Evolutionary conservation across 441 rosid genomes (phyloP).

Genomic region (Biscutella laevigata): DNA sequence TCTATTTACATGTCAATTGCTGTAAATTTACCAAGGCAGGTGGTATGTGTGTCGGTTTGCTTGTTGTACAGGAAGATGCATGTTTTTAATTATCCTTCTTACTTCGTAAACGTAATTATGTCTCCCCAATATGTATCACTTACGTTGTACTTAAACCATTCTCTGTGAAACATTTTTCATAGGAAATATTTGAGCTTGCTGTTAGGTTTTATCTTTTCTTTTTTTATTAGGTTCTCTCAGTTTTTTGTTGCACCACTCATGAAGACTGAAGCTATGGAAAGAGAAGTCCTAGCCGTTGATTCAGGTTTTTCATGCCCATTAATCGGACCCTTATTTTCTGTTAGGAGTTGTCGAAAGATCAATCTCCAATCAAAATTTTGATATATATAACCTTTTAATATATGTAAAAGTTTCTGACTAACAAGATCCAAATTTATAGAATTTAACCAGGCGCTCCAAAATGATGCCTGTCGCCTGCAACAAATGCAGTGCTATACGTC

Average conservation of each 20-base stretch:
- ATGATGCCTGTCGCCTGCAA: constrained; percentile 84
- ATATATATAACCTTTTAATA: not conserved
- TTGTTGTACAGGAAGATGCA: not conserved
- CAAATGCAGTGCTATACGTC: constrained; percentile 91
- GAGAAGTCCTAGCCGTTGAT: constrained; percentile 94
- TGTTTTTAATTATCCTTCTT: not conserved
- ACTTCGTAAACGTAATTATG: not conserved
- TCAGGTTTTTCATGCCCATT: constrained; percentile 48
- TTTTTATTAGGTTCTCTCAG: constrained; percentile 78
- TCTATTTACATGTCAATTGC: not conserved
- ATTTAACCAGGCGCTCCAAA: constrained; percentile 92
- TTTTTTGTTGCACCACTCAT: constrained; percentile 93
- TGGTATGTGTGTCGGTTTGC: not conserved
- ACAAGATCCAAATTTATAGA: constrained; percentile 35
- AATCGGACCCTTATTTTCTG: not conserved
- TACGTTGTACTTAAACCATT: not conserved
- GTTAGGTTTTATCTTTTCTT: constrained; percentile 1
- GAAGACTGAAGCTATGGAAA: constrained; percentile 88
- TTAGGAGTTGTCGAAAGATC: not conserved
- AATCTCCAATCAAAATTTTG: constrained; percentile 1
- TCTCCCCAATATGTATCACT: not conserved
- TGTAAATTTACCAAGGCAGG: not conserved
- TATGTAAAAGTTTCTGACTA: constrained; percentile 2
- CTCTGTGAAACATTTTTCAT: not conserved
- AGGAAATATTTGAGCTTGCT: not conserved